Conservation (phyloP, 768 basidiomycete genomes). For the Clathrus columnatus region DNA sequence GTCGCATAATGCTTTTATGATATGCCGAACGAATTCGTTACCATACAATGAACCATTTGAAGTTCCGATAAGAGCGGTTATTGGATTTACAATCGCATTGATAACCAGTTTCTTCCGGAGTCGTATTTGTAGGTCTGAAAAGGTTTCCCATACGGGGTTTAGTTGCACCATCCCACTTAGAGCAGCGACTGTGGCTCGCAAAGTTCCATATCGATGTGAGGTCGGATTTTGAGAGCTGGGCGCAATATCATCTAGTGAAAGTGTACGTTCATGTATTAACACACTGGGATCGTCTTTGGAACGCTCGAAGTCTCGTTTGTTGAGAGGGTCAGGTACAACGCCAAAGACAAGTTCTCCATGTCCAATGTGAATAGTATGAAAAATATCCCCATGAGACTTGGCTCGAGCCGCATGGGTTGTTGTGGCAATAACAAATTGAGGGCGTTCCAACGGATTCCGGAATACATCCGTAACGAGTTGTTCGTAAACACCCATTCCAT, state of each 20-base stretch:
- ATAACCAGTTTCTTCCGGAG: conserved; percentile 77
- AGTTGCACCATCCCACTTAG: conserved; percentile 51
- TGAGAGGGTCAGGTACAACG: conserved; percentile 58
- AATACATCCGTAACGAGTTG: conserved; percentile 58
- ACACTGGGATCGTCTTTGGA: conserved; percentile 30
- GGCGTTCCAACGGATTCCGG: conserved; percentile 61
- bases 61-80: conserved; percentile 75
- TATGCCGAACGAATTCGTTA: conserved; percentile 30
- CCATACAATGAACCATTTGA: conserved; percentile 68
- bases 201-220: conserved; percentile 35
- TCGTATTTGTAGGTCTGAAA: conserved; percentile 53
- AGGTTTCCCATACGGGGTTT: conserved; percentile 53
- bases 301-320: conserved; percentile 52
- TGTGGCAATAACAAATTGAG: conserved; percentile 77
- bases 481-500: conserved; percentile 92
- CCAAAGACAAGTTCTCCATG: conserved; percentile 68
- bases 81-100: conserved; percentile 75
- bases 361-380: conserved; percentile 62
- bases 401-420: conserved; percentile 75
- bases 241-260: conserved; percentile 45
- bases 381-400: conserved; percentile 26
- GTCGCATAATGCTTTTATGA: conserved; percentile 49
- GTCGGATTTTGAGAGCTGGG: conserved; percentile 15
- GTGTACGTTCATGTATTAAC: conserved; percentile 30
- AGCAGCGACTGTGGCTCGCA: conserved; percentile 61